Evolutionary conservation across 2,329 filamentous ascomycete species (phyloP).

Genomic region (Ambrosiella xylebori): DNA sequence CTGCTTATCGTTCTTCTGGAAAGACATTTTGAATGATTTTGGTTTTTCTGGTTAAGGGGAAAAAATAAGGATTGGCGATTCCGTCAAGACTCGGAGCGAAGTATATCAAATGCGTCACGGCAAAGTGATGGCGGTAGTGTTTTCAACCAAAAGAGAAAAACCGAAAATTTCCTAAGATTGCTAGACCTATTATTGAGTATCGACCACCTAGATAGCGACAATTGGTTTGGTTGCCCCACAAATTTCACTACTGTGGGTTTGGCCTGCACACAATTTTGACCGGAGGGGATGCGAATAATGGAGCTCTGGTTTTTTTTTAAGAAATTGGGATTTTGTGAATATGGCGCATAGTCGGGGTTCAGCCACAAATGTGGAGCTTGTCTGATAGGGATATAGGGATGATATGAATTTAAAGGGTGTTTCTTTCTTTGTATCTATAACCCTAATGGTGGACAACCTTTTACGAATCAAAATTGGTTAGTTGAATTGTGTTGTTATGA

Average conservation of each 20-base stretch:
- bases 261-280: background rate
- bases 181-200: background rate
- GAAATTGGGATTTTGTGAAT: background rate
- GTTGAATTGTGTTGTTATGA: no score
- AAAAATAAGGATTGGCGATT: conserved; percentile 15
- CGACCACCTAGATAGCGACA: background rate
- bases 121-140: conserved; percentile 57
- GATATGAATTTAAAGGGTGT: background rate
- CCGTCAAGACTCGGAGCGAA: conserved; percentile 68
- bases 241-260: background rate
- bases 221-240: background rate
- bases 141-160: background rate
- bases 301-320: background rate
- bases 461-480: no score
- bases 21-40: conserved; percentile 54
- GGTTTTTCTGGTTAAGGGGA: background rate
- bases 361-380: background rate
- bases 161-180: background rate
- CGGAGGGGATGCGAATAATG: background rate
- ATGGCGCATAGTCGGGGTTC: background rate
- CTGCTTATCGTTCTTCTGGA: conserved; percentile 80
- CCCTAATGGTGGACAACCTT: no score
- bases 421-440: background rate
- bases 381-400: no score
- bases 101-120: conserved; percentile 39